Conservation (phyloP, 352 stramenopile species). For the Hyaloperonospora brassicae region DNA sequence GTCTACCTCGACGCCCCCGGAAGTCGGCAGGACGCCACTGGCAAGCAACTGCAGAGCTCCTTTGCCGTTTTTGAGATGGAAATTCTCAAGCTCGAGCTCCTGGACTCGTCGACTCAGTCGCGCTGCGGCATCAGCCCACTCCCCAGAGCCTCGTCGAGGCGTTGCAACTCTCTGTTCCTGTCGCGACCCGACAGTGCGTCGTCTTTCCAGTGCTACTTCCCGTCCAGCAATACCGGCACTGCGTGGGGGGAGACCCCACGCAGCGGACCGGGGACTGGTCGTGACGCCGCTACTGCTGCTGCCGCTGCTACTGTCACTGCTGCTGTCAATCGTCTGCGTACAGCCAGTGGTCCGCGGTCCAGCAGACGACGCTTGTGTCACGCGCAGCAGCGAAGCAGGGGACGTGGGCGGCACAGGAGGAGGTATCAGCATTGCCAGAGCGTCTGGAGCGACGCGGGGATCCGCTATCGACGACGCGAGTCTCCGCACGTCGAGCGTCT, state of each 20-base stretch:
- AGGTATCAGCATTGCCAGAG: constrained; percentile 2
- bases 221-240: constrained; percentile 5
- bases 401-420: constrained; percentile 18
- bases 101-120: constrained; percentile 49
- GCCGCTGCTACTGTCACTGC: too few relatives aligned
- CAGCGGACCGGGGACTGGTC: constrained; percentile 4
- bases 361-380: constrained; percentile 8
- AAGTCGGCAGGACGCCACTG: constrained; percentile 35
- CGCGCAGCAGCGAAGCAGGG: constrained; percentile 10
- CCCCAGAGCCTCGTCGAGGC: constrained; percentile 19
- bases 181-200: constrained; percentile 5
- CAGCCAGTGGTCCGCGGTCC: not conserved
- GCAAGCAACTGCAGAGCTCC: constrained; percentile 32
- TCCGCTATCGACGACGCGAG: too few relatives aligned
- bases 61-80: constrained; percentile 33
- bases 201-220: constrained; percentile 13
- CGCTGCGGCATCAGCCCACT: constrained; percentile 49
- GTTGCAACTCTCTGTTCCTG: constrained; percentile 5
- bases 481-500: constrained; percentile 46
- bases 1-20: too few relatives aligned
- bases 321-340: constrained; percentile 7
- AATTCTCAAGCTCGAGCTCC: constrained; percentile 65
- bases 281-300: constrained; percentile 14
- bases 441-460: too few relatives aligned
- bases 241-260: constrained; percentile 11